Conservation (phyloP, 768 basidiomycete genomes). For the Podaxis pistillaris region DNA sequence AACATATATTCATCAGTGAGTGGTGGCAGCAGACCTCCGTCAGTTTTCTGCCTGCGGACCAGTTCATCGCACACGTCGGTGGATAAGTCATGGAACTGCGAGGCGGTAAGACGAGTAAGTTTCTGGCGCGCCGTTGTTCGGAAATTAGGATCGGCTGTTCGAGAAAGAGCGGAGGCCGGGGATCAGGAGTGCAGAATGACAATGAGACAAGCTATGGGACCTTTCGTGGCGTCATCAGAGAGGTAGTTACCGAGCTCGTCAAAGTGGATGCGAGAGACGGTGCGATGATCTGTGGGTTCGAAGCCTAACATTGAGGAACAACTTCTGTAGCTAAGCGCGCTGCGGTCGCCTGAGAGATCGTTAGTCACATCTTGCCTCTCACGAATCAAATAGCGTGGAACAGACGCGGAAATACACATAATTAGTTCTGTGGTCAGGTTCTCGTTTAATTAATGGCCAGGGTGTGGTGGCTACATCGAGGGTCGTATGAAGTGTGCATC, state of each 20-base stretch:
- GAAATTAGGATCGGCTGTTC: conserved; percentile 69
- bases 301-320: too few species aligned
- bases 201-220: conserved; percentile 35
- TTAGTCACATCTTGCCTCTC: too few species aligned
- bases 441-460: too few species aligned
- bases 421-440: too few species aligned
- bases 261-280: conserved; percentile 67
- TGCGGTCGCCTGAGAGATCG: too few species aligned
- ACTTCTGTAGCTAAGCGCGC: too few species aligned
- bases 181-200: conserved; percentile 8
- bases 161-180: conserved; percentile 6
- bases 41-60: conserved; percentile 73
- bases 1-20: conserved; percentile 17
- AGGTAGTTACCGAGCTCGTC: conserved; percentile 74
- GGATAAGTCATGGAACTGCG: conserved; percentile 96
- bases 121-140: conserved; percentile 84
- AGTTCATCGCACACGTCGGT: conserved; percentile 99
- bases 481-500: too few species aligned
- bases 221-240: conserved; percentile 67
- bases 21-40: conserved; percentile 53
- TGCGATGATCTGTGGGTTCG: conserved; percentile 53
- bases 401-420: too few species aligned
- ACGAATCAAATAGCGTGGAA: too few species aligned
- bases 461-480: too few species aligned
- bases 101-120: conserved; percentile 88